phyloP scores from a whole-genome alignment of 768 basidiomycete genomes.

The Cantharellus cinnabarinus region DNA sequence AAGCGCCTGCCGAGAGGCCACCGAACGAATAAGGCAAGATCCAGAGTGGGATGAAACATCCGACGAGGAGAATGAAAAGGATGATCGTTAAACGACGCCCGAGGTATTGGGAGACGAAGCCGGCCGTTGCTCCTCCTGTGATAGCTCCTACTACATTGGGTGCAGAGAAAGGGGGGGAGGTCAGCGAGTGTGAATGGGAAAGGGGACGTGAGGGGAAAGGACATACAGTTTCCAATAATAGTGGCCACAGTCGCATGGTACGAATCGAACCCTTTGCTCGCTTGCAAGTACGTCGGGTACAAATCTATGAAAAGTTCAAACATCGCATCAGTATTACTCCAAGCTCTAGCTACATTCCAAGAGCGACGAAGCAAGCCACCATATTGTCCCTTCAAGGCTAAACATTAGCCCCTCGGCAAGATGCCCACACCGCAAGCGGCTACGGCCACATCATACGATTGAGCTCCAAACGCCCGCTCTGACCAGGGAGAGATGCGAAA shows the following conservation, averaged over 20 bases:
- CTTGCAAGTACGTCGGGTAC: conserved; percentile 59
- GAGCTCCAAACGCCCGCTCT: conserved; percentile 15
- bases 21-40: conserved; percentile 53
- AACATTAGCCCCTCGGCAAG: no score
- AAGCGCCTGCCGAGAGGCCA: conserved; percentile 61
- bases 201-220: conserved; percentile 16
- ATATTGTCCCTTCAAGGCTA: no score
- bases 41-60: conserved; percentile 62
- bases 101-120: conserved; percentile 49
- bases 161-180: neutral
- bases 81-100: conserved; percentile 74
- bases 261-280: conserved; percentile 36
- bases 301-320: conserved; percentile 23
- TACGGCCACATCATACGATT: neutral
- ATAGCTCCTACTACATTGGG: conserved; percentile 22
- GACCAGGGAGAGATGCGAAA: conserved; percentile 6
- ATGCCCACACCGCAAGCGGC: no score
- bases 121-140: conserved; percentile 50
- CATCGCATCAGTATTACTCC: no score
- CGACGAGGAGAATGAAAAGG: conserved; percentile 35
- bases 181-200: neutral
- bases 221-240: conserved; percentile 49
- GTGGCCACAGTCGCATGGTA: conserved; percentile 51
- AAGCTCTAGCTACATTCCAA: no score
- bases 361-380: no score